Evolutionary conservation across 768 basidiomycete species (phyloP).

Genomic region (Lactifluus pinguis): DNA sequence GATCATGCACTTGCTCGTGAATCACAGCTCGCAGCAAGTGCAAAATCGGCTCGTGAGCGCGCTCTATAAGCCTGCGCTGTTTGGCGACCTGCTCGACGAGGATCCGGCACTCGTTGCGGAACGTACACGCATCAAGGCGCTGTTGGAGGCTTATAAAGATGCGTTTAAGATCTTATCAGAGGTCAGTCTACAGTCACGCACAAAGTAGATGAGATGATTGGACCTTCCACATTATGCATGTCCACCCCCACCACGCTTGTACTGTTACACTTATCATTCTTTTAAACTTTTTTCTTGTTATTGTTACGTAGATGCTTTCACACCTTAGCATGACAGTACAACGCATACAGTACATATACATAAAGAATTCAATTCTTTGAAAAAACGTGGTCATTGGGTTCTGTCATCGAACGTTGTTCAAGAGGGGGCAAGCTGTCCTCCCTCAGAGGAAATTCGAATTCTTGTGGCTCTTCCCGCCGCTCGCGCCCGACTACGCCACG

Average conservation of each 20-base stretch:
- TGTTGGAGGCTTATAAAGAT: constrained; percentile 94
- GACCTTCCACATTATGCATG: background rate
- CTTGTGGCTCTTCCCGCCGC: no score
- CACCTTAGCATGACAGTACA: no score
- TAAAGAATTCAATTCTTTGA: no score
- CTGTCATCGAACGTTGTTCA: no score
- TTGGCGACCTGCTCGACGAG: constrained; percentile 85
- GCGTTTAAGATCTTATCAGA: constrained; percentile 84
- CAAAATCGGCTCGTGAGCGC: constrained; percentile 94
- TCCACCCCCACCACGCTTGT: background rate
- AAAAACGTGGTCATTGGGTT: no score
- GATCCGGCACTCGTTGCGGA: constrained; percentile 94
- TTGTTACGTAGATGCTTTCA: background rate
- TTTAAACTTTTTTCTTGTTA: no score
- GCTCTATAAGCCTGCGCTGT: constrained; percentile 91
- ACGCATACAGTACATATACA: no score
- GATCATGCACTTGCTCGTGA: constrained; percentile 97
- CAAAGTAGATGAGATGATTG: background rate
- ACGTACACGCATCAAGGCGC: constrained; percentile 83
- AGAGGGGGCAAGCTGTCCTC: no score
- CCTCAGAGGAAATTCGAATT: no score
- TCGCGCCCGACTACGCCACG: no score
- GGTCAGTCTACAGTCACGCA: constrained; percentile 56
- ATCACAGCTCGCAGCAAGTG: constrained; percentile 91
- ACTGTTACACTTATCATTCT: background rate